Evolutionary conservation across 768 basidiomycete genomes (phyloP).

Genomic region (Melanogaster broomeanus): DNA sequence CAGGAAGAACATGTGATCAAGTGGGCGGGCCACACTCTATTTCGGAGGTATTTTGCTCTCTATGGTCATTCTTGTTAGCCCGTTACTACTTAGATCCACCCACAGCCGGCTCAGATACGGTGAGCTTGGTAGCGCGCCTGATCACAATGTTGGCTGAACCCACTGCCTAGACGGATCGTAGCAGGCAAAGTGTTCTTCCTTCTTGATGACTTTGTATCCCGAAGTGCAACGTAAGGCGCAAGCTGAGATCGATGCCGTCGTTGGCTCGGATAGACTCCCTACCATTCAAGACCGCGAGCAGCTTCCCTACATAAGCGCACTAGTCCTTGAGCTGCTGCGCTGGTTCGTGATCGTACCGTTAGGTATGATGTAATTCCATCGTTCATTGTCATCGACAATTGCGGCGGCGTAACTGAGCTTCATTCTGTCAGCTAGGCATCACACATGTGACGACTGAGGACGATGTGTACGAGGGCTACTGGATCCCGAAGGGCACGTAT

Average conservation of each 20-base stretch:
- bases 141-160: not conserved
- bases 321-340: constrained; percentile 5
- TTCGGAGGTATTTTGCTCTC: constrained; percentile 39
- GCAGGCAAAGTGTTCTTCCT: constrained; percentile 3
- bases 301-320: constrained; percentile 11
- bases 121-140: not conserved
- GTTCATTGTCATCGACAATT: constrained; percentile 42
- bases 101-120: constrained; percentile 2
- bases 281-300: constrained; percentile 7
- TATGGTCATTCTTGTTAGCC: constrained; percentile 29
- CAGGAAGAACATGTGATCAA: constrained; percentile 4
- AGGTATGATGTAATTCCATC: constrained; percentile 6
- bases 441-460: constrained; percentile 19
- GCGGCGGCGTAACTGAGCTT: not conserved
- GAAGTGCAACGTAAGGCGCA: constrained; percentile 2
- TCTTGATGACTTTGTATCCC: constrained; percentile 1
- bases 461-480: constrained; percentile 10
- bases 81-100: not conserved
- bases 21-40: constrained; percentile 1
- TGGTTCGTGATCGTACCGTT: constrained; percentile 1
- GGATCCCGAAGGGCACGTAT: constrained; percentile 10
- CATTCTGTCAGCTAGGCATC: constrained; percentile 28
- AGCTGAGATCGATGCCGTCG: constrained; percentile 3
- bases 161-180: not conserved
- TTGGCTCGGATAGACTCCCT: constrained; percentile 10